Base-by-base conservation (phyloP, 495 filamentous ascomycete species). In the Daldinia concentrica region DNA sequence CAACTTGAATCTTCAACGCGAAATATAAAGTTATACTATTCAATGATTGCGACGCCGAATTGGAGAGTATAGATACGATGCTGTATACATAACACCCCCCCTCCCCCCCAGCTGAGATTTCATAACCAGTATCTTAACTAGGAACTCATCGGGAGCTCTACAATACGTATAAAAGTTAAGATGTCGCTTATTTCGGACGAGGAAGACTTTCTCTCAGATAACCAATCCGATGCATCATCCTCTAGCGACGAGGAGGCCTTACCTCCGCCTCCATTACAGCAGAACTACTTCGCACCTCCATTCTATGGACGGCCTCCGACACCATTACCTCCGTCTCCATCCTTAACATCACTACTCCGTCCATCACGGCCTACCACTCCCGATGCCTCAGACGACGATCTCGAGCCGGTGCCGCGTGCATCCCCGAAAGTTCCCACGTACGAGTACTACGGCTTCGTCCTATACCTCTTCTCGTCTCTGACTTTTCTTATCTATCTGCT, bases 361-460 rank as follows among this genome's bases (percentile, higher is more conserved):
- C 93, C 95, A 8, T 95, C 92, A 17, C 86, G 95, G 22, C 95
- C 94, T 0, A 95, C 92, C 0, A 98, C 95, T 0, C 95, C 95
- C 6, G 93, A 97, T 77, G 90, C 88, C 63, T 97, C 93, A 0
- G 93, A 96, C 82, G 91, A 92, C 58, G 94, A 95, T 69, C 86
- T 90, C 37, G 89, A 89, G 48, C 91, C 91, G 0, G 89, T 97
- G 14, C 93, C 95, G 1, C 90, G 94, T 37, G 95, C 94, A 15
- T 90, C 90, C 48, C 95, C 95, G 0, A 94, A 94, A 72, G 94
- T 98, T 1, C 95, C 95, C 8, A 99, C 95, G 0, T 98, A 99
- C 79, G 95, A 99, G 77, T 99, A 99, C 86, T 98, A 99, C 78
- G 95, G 95, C 69, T 98, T 99, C 81, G 94, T 95, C 57, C 86